Conservation (phyloP, 2,329 filamentous ascomycete genomes). For the Corynespora cassiicola region DNA sequence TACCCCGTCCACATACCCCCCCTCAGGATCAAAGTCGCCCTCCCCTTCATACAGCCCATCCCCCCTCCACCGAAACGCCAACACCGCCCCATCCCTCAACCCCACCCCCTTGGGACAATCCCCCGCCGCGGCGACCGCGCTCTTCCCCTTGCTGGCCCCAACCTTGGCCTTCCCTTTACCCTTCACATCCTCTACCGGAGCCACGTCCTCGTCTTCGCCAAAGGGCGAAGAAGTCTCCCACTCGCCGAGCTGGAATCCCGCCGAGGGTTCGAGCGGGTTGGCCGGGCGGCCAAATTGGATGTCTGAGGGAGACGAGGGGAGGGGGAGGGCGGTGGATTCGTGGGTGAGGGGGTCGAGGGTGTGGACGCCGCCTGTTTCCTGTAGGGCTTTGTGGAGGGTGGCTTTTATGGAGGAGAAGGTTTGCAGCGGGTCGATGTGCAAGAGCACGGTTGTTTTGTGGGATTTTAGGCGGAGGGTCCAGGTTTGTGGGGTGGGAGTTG, state of each 20-base stretch:
- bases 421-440: constrained; percentile 53
- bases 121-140: constrained; percentile 4
- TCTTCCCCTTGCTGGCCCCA: constrained; percentile 15
- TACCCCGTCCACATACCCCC: constrained; percentile 7
- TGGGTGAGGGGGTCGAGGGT: constrained; percentile 38
- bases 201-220: constrained; percentile 41
- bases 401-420: constrained; percentile 49
- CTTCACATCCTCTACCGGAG: constrained; percentile 28
- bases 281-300: constrained; percentile 50
- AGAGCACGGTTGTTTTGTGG: constrained; percentile 53
- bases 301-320: constrained; percentile 47
- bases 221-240: constrained; percentile 35
- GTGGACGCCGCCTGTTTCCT: constrained; percentile 47
- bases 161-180: constrained; percentile 51
- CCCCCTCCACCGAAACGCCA: constrained; percentile 45
- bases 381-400: constrained; percentile 49
- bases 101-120: constrained; percentile 44
- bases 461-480: constrained; percentile 57
- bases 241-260: constrained; percentile 48
- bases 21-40: constrained; percentile 16
- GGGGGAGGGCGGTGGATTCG: constrained; percentile 37
- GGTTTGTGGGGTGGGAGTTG: constrained; percentile 30
- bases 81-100: constrained; percentile 40
- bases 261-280: constrained; percentile 47
- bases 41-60: constrained; percentile 29